Evolutionary conservation across 169 alveolate genomes (phyloP).

Genomic region (Plasmodium blacklocki): DNA sequence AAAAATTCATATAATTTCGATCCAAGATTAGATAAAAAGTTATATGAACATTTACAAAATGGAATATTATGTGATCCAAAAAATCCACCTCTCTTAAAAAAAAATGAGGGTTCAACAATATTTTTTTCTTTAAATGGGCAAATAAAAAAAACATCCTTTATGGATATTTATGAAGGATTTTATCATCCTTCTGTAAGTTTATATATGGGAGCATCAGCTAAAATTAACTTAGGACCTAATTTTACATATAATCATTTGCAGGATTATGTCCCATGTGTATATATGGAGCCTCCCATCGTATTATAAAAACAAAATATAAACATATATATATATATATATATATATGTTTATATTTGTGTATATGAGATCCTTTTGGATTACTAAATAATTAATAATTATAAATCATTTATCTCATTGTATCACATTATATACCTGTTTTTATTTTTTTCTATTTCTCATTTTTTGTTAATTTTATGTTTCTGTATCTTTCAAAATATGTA

Average conservation of each 20-base stretch:
- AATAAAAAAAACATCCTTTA: constrained; percentile 79
- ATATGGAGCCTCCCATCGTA: constrained; percentile 79
- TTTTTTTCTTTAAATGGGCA: constrained; percentile 88
- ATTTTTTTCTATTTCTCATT: background rate
- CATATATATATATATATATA: background rate
- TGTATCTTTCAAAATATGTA: background rate
- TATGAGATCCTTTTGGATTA: background rate
- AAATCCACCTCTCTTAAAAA: constrained; percentile 81
- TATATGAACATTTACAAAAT: constrained; percentile 85
- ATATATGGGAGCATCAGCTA: constrained; percentile 90
- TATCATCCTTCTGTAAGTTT: constrained; percentile 90
- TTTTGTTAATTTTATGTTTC: background rate
- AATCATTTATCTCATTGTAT: constrained; percentile 2
- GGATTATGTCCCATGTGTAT: constrained; percentile 79
- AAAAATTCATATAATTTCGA: constrained; percentile 80
- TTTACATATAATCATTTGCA: constrained; percentile 77
- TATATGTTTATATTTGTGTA: background rate
- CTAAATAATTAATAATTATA: constrained; percentile 2
- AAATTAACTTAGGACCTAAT: constrained; percentile 84
- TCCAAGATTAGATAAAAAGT: constrained; percentile 87
- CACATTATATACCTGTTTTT: background rate
- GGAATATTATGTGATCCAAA: constrained; percentile 90
- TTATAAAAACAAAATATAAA: constrained; percentile 20
- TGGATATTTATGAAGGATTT: constrained; percentile 84
- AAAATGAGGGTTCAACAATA: constrained; percentile 83